These are phyloP conservation scores for Akanthomyces uredinophilus DNA, from an alignment of 2,329 filamentous ascomycete species.

Conservation along the genomic window DNA sequence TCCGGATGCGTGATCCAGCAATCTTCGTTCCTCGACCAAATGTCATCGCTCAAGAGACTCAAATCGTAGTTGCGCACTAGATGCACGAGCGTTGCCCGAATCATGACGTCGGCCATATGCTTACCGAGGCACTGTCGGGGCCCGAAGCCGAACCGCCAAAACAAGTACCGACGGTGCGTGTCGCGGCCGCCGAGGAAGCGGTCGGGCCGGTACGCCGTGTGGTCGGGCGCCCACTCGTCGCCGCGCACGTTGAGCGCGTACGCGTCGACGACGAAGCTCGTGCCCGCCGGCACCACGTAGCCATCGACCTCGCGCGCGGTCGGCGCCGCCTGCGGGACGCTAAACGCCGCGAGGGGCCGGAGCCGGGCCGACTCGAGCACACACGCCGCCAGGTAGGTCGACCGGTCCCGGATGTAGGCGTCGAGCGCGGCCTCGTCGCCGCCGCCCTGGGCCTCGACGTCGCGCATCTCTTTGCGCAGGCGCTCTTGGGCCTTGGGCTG, in stretches of 20 bases:
- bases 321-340: not conserved
- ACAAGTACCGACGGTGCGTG: constrained; percentile 29
- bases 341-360: constrained; percentile 24
- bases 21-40: no score
- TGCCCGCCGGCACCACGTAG: constrained; percentile 31
- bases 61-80: not conserved
- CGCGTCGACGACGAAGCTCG: constrained; percentile 38
- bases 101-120: constrained; percentile 34
- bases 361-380: constrained; percentile 37
- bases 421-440: constrained; percentile 11
- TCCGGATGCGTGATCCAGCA: no score
- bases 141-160: constrained; percentile 42
- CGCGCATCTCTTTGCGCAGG: no score
- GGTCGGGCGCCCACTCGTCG: constrained; percentile 34
- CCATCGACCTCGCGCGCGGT: constrained; percentile 23
- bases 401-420: constrained; percentile 22
- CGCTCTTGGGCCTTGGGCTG: no score
- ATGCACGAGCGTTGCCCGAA: constrained; percentile 17
- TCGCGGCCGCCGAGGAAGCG: constrained; percentile 22
- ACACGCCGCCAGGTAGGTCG: constrained; percentile 28
- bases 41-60: no score
- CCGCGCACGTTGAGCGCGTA: constrained; percentile 38
- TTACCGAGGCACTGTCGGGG: constrained; percentile 39
- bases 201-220: constrained; percentile 28
- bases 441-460: constrained; percentile 1